These are phyloP conservation scores for Suillus hirtellus DNA, from an alignment of 768 basidiomycete species.

Conservation along the genomic window DNA sequence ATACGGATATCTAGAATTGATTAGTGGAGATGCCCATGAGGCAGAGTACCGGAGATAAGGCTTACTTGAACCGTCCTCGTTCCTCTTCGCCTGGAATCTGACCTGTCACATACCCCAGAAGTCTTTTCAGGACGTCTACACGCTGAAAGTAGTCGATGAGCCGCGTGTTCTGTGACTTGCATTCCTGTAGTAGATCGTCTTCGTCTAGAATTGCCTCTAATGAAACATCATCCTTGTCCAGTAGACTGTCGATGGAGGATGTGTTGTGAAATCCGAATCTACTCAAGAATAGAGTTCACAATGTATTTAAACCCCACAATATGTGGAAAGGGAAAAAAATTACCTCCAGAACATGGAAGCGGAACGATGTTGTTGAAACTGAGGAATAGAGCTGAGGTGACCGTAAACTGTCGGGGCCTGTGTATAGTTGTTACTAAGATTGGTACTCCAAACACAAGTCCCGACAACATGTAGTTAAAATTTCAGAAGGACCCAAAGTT, in stretches of 20 bases:
- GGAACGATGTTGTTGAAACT: constrained; percentile 13
- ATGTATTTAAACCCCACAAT: constrained; percentile 1
- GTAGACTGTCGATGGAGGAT: constrained; percentile 84
- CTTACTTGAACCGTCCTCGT: constrained; percentile 75
- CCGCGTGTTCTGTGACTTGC: constrained; percentile 90
- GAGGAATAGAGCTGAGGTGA: constrained; percentile 7
- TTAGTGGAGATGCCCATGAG: constrained; percentile 8
- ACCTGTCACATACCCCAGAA: constrained; percentile 85
- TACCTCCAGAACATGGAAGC: constrained; percentile 52
- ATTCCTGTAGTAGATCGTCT: constrained; percentile 91
- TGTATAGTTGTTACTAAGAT: constrained; percentile 26
- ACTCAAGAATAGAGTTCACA: constrained; percentile 18
- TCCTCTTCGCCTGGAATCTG: constrained; percentile 84
- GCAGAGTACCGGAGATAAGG: constrained; percentile 5
- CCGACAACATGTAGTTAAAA: constrained; percentile 6
- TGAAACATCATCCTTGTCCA: constrained; percentile 87
- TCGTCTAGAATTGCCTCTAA: constrained; percentile 93
- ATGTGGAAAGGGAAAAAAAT: constrained; percentile 10
- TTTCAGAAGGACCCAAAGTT: constrained; percentile 6
- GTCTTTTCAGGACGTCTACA: constrained; percentile 74
- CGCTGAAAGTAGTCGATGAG: constrained; percentile 87
- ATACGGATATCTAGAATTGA: constrained; percentile 73
- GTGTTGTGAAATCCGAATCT: constrained; percentile 93
- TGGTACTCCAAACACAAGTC: constrained; percentile 17
- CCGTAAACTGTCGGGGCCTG: neutral